Conservation (phyloP, 2,329 filamentous ascomycete species). For the Zasmidium angulare region DNA sequence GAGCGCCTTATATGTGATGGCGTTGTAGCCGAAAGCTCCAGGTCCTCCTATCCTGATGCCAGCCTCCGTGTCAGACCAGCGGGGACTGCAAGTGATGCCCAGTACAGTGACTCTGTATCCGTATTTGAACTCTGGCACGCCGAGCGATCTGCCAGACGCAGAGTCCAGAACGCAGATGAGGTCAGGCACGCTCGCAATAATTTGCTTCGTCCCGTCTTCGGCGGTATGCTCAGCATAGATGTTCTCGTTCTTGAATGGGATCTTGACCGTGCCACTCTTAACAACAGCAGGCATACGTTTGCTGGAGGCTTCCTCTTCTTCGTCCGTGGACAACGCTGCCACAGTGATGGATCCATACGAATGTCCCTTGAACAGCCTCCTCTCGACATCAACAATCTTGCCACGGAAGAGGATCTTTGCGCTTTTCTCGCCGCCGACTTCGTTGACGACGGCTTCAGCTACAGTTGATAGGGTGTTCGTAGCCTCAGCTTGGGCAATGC, state of each 20-base stretch:
- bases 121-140: conserved; percentile 57
- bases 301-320: conserved; percentile 28
- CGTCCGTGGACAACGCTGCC: conserved; percentile 17
- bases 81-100: conserved; percentile 55
- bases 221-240: conserved; percentile 55
- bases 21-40: conserved; percentile 47
- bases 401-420: conserved; percentile 62
- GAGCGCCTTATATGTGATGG: conserved; percentile 51
- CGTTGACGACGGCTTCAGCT: conserved; percentile 59
- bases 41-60: conserved; percentile 55
- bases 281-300: conserved; percentile 35
- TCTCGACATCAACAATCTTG: conserved; percentile 63
- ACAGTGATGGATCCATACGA: conserved; percentile 61
- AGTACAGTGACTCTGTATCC: conserved; percentile 54
- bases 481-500: conserved; percentile 53
- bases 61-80: conserved; percentile 52
- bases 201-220: conserved; percentile 38
- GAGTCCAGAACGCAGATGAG: conserved; percentile 52
- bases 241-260: conserved; percentile 75
- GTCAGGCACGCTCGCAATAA: conserved; percentile 52
- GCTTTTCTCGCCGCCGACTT: conserved; percentile 55
- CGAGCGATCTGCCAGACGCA: conserved; percentile 50
- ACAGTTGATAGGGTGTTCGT: conserved; percentile 55
- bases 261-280: conserved; percentile 54
- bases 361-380: conserved; percentile 57